These are phyloP conservation scores for Carpinus fangiana DNA, from an alignment of 306 rosid species.

Conservation along the genomic window DNA sequence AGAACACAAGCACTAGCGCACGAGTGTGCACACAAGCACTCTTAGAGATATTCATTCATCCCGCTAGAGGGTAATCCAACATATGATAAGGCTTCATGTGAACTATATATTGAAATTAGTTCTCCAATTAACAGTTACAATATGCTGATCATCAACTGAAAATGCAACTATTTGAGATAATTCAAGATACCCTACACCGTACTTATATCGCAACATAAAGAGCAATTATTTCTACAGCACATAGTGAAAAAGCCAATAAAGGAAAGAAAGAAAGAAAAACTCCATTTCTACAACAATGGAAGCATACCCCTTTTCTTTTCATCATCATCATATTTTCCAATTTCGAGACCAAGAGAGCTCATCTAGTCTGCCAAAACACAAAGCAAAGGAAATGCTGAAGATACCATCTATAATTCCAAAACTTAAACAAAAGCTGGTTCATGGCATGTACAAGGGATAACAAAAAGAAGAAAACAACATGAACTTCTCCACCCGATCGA, in stretches of 20 bases:
- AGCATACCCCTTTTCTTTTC: background rate
- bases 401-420: background rate
- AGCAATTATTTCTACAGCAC: background rate
- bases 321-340: constrained; percentile 1
- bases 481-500: background rate
- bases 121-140: background rate
- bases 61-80: background rate
- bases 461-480: background rate
- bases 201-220: background rate
- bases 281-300: background rate
- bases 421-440: background rate
- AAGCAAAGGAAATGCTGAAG: background rate
- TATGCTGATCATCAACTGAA: background rate
- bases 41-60: background rate
- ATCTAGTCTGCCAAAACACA: background rate
- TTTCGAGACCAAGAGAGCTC: background rate
- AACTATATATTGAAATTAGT: background rate
- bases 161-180: background rate
- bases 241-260: background rate
- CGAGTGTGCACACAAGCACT: too few relatives aligned
- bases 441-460: background rate
- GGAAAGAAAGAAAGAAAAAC: background rate
- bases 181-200: background rate
- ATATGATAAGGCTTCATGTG: background rate
- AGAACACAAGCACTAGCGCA: background rate